Evolutionary conservation across 176 grass and related monocot species (phyloP).

Genomic region (Oropetium thomaeum): DNA sequence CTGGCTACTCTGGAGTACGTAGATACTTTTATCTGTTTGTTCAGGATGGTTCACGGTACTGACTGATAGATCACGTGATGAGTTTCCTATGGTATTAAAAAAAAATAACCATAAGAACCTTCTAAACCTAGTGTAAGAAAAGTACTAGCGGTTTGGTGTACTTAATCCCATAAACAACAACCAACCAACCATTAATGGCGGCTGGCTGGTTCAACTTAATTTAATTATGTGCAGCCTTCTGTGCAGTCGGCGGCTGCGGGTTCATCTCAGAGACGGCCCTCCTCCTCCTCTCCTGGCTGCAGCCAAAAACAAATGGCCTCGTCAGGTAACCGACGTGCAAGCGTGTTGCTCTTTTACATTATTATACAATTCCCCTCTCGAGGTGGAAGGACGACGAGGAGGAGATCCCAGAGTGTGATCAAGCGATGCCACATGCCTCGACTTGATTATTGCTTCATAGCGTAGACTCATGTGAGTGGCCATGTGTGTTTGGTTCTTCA

Average conservation of each 20-base stretch:
- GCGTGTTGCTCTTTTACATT: slow-evolving; percentile 20
- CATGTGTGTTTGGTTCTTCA: too few relatives aligned
- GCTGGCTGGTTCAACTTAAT: background rate
- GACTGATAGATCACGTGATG: too few relatives aligned
- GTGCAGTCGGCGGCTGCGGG: slow-evolving; percentile 18
- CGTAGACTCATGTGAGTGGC: slow-evolving; percentile 19
- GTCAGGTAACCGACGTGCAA: slow-evolving; percentile 18
- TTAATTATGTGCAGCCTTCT: background rate
- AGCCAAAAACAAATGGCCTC: slow-evolving; percentile 18
- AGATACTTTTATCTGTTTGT: background rate
- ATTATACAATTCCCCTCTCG: slow-evolving; percentile 19
- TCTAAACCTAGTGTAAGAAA: slow-evolving; percentile 22
- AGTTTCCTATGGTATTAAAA: background rate
- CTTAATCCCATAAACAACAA: slow-evolving; percentile 30
- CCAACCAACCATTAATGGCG: background rate
- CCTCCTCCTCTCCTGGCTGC: too few relatives aligned
- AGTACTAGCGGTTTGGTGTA: slow-evolving; percentile 33
- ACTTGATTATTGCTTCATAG: background rate
- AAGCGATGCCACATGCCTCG: background rate
- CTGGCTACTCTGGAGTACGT: background rate
- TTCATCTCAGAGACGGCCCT: background rate
- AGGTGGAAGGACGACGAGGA: background rate
- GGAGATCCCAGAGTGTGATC: background rate
- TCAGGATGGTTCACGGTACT: background rate
- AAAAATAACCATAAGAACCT: slow-evolving; percentile 26